phyloP scores from a whole-genome alignment of 2,329 filamentous ascomycete genomes.

The Fragosphaeria purpurea region DNA sequence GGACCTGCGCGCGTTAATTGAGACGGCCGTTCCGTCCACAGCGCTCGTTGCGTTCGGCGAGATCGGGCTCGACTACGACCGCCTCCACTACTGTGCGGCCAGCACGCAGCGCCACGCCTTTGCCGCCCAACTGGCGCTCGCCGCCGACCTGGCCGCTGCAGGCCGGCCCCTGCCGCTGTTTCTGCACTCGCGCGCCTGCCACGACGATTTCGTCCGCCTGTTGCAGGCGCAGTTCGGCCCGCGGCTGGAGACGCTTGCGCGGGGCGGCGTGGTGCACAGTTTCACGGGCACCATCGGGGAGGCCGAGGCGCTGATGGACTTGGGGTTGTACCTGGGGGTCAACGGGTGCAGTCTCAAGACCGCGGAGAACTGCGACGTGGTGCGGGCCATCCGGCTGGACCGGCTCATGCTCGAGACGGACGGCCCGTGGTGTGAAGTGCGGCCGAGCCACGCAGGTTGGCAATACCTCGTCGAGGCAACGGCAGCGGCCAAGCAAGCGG shows the following conservation, averaged over 20 bases:
- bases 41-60: slow-evolving; percentile 77
- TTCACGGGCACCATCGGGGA: slow-evolving; percentile 86
- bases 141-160: slow-evolving; percentile 49
- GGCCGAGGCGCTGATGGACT: slow-evolving; percentile 62
- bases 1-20: slow-evolving; percentile 55
- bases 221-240: slow-evolving; percentile 49
- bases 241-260: slow-evolving; percentile 55
- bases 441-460: slow-evolving; percentile 77
- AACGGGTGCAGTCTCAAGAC: slow-evolving; percentile 98
- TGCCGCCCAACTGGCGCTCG: slow-evolving; percentile 68
- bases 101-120: slow-evolving; percentile 79
- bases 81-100: slow-evolving; percentile 70
- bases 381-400: slow-evolving; percentile 67
- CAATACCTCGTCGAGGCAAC: slow-evolving; percentile 45
- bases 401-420: slow-evolving; percentile 91
- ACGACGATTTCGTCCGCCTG: slow-evolving; percentile 69
- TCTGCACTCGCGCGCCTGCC: slow-evolving; percentile 81
- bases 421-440: slow-evolving; percentile 94
- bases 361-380: slow-evolving; percentile 77
- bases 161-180: slow-evolving; percentile 67
- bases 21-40: slow-evolving; percentile 40
- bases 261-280: slow-evolving; percentile 74
- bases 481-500: slow-evolving; percentile 11
- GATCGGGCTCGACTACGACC: slow-evolving; percentile 93
- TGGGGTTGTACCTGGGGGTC: slow-evolving; percentile 85